A percentile compares a stretch with the other conserved stretches of the same genome.
These are phyloP conservation scores for Lizanozyma gosingica DNA, from an alignment of 1,139 yeast species.

Conservation along the genomic window DNA sequence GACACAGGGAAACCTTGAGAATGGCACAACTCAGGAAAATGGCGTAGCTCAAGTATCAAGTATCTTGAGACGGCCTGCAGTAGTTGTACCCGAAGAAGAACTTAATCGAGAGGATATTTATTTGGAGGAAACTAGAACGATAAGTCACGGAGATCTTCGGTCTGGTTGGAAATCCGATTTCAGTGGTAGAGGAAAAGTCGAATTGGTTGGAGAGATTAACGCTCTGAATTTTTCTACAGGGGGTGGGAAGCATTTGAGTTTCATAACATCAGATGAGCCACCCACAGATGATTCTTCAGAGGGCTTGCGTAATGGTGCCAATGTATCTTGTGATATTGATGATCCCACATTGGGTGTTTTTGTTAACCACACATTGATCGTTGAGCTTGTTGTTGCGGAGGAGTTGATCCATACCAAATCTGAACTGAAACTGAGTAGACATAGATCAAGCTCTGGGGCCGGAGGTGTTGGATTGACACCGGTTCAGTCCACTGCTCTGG, in stretches of 20 bases:
- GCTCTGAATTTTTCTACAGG: constrained; percentile 55
- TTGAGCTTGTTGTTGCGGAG: constrained; percentile 91
- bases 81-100: constrained; percentile 8
- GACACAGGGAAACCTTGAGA: not conserved
- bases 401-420: constrained; percentile 46
- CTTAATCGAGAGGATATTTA: constrained; percentile 27
- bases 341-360: constrained; percentile 75
- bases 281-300: constrained; percentile 18
- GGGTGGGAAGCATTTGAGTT: constrained; percentile 16
- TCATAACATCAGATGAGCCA: constrained; percentile 19
- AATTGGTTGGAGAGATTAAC: constrained; percentile 61
- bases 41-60: not conserved
- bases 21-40: not conserved
- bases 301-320: constrained; percentile 38
- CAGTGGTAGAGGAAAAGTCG: constrained; percentile 64
- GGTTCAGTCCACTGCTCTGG: constrained; percentile 3
- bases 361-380: constrained; percentile 65
- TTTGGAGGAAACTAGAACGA: constrained; percentile 63
- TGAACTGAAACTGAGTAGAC: constrained; percentile 6
- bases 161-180: constrained; percentile 95
- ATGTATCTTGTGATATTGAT: constrained; percentile 69
- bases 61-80: constrained; percentile 3
- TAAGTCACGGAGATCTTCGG: constrained; percentile 73
- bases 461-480: constrained; percentile 1
- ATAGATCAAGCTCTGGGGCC: constrained; percentile 1